These are phyloP conservation scores for Incumbomyces lentus DNA, from an alignment of 2,329 filamentous ascomycete genomes.

Conservation along the genomic window DNA sequence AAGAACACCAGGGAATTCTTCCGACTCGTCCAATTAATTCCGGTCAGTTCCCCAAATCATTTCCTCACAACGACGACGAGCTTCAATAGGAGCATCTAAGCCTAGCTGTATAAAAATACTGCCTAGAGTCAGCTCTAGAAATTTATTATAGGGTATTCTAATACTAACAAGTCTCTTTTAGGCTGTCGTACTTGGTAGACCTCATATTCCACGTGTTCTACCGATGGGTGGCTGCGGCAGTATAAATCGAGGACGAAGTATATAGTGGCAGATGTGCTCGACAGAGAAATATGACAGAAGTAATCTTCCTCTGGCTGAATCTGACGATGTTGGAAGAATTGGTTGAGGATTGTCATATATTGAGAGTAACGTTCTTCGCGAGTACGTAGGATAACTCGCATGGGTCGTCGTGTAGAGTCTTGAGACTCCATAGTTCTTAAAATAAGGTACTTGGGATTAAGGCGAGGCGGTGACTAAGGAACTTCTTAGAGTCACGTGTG, in stretches of 20 bases:
- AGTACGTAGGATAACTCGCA: too few species aligned
- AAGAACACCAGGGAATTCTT: not conserved
- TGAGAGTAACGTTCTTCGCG: too few species aligned
- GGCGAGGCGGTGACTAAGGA: too few species aligned
- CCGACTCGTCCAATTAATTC: not conserved
- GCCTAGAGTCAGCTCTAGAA: not conserved
- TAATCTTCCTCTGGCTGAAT: not conserved
- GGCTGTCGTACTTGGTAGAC: not conserved
- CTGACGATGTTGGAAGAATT: too few species aligned
- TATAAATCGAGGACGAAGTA: not conserved
- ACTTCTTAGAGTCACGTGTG: too few species aligned
- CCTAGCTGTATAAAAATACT: not conserved
- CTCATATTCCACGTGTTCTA: not conserved
- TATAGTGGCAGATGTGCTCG: not conserved
- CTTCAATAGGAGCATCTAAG: not conserved
- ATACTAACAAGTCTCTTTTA: not conserved
- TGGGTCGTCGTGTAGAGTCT: too few species aligned
- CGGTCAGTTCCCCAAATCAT: constrained; percentile 1
- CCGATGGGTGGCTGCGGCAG: not conserved
- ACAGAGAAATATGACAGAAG: not conserved
- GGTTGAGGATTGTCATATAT: too few species aligned
- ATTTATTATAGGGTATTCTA: not conserved
- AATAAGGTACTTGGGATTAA: too few species aligned
- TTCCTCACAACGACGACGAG: not conserved
- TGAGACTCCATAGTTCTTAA: too few species aligned